phyloP scores from a whole-genome alignment of 1,284 basidiomycete species.

The Leccinum subrobustum region DNA sequence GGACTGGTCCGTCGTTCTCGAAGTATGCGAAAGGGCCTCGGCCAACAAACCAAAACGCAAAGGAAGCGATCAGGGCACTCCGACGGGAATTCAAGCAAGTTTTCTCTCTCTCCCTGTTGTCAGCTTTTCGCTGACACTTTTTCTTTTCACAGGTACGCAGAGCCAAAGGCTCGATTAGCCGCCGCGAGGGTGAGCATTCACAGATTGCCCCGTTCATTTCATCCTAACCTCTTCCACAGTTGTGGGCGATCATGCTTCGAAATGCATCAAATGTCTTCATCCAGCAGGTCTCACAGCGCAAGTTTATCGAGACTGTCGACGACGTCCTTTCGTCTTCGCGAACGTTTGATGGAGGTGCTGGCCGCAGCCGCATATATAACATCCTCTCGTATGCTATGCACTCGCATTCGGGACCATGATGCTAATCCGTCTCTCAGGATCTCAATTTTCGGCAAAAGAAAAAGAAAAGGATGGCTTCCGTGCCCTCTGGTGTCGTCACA shows the following conservation, averaged over 20 bases:
- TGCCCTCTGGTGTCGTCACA: slow-evolving; percentile 65
- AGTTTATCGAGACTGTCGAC: slow-evolving; percentile 73
- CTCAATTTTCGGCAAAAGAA: slow-evolving; percentile 36
- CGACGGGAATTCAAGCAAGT: slow-evolving; percentile 74
- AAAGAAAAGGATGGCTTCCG: slow-evolving; percentile 55
- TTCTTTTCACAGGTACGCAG: slow-evolving; percentile 54
- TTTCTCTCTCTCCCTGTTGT: background rate
- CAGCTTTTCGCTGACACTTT: background rate
- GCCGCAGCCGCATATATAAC: slow-evolving; percentile 70
- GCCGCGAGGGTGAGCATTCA: slow-evolving; percentile 58
- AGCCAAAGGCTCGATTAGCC: slow-evolving; percentile 66
- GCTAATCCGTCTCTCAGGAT: slow-evolving; percentile 18
- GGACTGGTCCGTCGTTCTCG: slow-evolving; percentile 75
- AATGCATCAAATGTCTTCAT: slow-evolving; percentile 68
- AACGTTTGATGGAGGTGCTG: slow-evolving; percentile 68
- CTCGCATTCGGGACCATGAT: background rate
- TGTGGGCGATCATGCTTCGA: slow-evolving; percentile 84
- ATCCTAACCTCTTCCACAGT: slow-evolving; percentile 36
- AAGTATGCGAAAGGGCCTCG: slow-evolving; percentile 75
- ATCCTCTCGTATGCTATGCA: slow-evolving; percentile 41
- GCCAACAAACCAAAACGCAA: slow-evolving; percentile 52
- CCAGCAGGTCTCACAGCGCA: slow-evolving; percentile 65
- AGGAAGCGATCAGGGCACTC: slow-evolving; percentile 71
- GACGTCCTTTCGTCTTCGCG: slow-evolving; percentile 61
- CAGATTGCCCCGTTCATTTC: background rate